Evolutionary conservation across 73 alveolate species (phyloP), one percentile per base, ranked within the genome.

Genomic region (Urostyla sp.): DNA sequence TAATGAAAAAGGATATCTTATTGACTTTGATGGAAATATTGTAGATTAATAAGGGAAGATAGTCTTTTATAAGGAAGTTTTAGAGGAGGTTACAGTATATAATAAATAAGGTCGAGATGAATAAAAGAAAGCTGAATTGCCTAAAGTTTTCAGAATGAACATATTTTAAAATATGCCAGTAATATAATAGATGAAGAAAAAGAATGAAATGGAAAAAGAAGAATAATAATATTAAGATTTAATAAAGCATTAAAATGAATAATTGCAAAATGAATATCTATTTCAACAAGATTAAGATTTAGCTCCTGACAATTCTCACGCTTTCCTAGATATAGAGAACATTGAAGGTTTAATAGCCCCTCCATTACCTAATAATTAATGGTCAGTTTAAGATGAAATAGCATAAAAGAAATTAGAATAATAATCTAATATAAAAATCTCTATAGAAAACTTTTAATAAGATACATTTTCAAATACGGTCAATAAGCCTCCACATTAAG

Each of bases 21-120:
- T 75, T 20, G 87, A 75, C 32, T 53, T 56, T 1, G 49, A 37
- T 2, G 87, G 78, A 8, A 75, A 75, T 55, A 56, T 75, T 4
- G 21, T 57, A 18, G 87, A 75, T 59, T 24, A 8, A 54, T 24
- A 56, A 37, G 76, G 78, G 28, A 75, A 75, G 24, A 20, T 35
- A 3, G 77, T 75, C 24, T 26, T 75, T 21, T 56, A 32, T 38
- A 75, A 51, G 49, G 87, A 75, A 36, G 34, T 50, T 20, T 32
- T 54, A 48, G 83, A 20, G 20, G 28, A 20, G 15, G 83, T 46
- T 46, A 40, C 51, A 10, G 51, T 40, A 40, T 15, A 40, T 40
- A 40, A 11, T 40, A 10, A 40, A 15, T 10, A 11, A 10, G 51
- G 51, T 10, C 51, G 15, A 40, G 83, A 44, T 3, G 34, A 45